A percentile compares a stretch with the other conserved stretches of the same genome.
These are phyloP conservation scores for Bacterosira constricta DNA, from an alignment of 108 stramenopile genomes.

Conservation along the genomic window DNA sequence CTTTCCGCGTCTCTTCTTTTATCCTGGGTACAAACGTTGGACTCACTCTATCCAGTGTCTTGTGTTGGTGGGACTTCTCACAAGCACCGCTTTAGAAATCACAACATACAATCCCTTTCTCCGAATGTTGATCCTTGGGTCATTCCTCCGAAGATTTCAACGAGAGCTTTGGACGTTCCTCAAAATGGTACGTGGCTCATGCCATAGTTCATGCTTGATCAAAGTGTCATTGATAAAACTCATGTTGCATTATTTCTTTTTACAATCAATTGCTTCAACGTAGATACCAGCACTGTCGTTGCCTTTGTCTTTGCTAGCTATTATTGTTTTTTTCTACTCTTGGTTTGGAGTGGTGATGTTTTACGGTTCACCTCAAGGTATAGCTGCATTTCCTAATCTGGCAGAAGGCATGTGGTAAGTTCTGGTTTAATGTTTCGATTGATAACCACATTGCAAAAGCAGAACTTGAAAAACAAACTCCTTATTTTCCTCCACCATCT, in stretches of 20 bases:
- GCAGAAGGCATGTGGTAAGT: slow-evolving; percentile 58
- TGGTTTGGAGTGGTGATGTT: slow-evolving; percentile 79
- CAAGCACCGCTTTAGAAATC: slow-evolving; percentile 8
- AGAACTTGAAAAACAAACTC: slow-evolving; percentile 6
- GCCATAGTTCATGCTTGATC: slow-evolving; percentile 9
- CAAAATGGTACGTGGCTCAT: slow-evolving; percentile 42
- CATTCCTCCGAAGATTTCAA: slow-evolving; percentile 49
- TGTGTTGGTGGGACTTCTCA: slow-evolving; percentile 17
- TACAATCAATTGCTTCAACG: background rate
- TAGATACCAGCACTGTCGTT: slow-evolving; percentile 55
- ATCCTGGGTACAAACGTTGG: slow-evolving; percentile 23
- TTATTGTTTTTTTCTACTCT: slow-evolving; percentile 63
- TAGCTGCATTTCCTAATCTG: slow-evolving; percentile 61
- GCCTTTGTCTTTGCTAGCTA: slow-evolving; percentile 48
- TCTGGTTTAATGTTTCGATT: background rate
- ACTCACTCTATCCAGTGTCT: slow-evolving; percentile 14
- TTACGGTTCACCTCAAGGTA: slow-evolving; percentile 58
- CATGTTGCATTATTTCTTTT: background rate
- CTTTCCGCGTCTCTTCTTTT: slow-evolving; percentile 48
- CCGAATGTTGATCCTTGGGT: slow-evolving; percentile 52
- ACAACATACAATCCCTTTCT: slow-evolving; percentile 53
- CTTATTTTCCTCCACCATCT: background rate
- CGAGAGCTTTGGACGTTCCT: slow-evolving; percentile 51
- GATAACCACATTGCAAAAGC: too few species aligned
- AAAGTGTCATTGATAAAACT: slow-evolving; percentile 7